A percentile compares a stretch with the other conserved stretches of the same genome.
These are phyloP conservation scores for Moesziomyces antarcticus DNA, from an alignment of 1,284 basidiomycete species.

Conservation along the genomic window DNA sequence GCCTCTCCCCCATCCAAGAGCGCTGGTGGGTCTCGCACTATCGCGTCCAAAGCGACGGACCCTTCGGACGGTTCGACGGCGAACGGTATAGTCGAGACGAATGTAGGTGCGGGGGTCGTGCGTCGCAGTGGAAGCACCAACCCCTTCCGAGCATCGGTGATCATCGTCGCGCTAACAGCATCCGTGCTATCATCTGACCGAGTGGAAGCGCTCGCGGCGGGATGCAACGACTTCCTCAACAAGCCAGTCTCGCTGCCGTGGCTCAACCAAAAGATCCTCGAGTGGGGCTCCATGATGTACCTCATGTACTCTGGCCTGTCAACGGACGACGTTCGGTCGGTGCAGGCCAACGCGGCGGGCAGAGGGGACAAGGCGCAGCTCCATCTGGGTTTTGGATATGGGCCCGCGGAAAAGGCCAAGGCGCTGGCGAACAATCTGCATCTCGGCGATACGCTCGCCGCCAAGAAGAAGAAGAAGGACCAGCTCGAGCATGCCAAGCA, in stretches of 20 bases:
- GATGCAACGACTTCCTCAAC: slow-evolving; percentile 98
- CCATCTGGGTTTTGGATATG: slow-evolving; percentile 44
- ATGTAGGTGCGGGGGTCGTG: background rate
- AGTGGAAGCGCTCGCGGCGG: slow-evolving; percentile 93
- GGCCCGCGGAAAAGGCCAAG: slow-evolving; percentile 45
- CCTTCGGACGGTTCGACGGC: background rate
- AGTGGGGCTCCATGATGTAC: slow-evolving; percentile 80
- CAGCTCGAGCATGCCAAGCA: slow-evolving; percentile 4
- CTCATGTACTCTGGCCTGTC: slow-evolving; percentile 58
- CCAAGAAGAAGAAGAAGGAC: slow-evolving; percentile 22
- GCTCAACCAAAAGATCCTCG: slow-evolving; percentile 98
- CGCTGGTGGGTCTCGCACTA: background rate
- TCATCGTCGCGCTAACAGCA: slow-evolving; percentile 97
- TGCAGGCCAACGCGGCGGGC: background rate
- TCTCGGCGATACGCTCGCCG: slow-evolving; percentile 26
- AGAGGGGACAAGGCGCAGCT: slow-evolving; percentile 31
- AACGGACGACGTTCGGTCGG: slow-evolving; percentile 14
- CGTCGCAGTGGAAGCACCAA: slow-evolving; percentile 30
- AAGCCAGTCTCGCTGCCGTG: slow-evolving; percentile 95
- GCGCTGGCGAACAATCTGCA: slow-evolving; percentile 51
- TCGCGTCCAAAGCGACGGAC: background rate
- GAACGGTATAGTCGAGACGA: slow-evolving; percentile 9
- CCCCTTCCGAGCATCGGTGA: slow-evolving; percentile 89
- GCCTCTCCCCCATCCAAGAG: background rate
- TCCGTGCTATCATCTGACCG: slow-evolving; percentile 91